A percentile compares a stretch with the other conserved stretches of the same genome.
phyloP scores from a whole-genome alignment of 176 grass and related monocot species.

The Oryza meridionalis region DNA sequence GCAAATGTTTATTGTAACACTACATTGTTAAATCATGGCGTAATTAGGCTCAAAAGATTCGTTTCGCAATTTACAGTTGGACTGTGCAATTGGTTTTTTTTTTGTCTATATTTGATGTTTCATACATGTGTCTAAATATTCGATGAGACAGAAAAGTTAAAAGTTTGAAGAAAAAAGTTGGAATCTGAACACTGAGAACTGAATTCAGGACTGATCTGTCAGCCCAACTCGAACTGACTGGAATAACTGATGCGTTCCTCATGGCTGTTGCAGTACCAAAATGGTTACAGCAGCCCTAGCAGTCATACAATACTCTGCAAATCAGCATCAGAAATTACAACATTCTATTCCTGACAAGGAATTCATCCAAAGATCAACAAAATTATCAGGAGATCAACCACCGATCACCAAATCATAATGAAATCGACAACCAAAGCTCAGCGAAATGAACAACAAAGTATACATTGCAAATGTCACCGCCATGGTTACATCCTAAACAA shows the following conservation, averaged over 20 bases:
- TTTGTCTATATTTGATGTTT: too few species aligned
- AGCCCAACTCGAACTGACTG: too few species aligned
- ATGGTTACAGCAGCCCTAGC: not conserved
- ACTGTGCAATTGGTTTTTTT: too few species aligned
- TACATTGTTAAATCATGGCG: too few species aligned
- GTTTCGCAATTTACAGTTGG: too few species aligned
- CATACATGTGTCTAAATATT: too few species aligned
- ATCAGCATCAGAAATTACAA: not conserved
- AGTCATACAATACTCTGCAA: not conserved
- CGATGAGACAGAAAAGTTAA: too few species aligned
- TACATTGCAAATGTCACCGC: constrained; percentile 53
- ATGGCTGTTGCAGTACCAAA: not conserved
- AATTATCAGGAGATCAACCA: not conserved
- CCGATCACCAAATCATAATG: too few species aligned
- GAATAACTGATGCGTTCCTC: not conserved
- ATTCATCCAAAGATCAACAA: not conserved
- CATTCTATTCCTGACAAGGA: not conserved
- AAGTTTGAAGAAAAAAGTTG: too few species aligned
- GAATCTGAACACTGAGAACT: too few species aligned
- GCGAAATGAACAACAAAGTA: constrained; percentile 26
- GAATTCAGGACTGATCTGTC: not conserved
- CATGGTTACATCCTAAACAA: constrained; percentile 55
- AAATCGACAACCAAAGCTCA: not conserved
- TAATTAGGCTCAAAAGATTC: too few species aligned
- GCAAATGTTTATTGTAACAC: too few species aligned